Conservation (phyloP, 2,329 filamentous ascomycete genomes). For the Botrytis hyacinthi region DNA sequence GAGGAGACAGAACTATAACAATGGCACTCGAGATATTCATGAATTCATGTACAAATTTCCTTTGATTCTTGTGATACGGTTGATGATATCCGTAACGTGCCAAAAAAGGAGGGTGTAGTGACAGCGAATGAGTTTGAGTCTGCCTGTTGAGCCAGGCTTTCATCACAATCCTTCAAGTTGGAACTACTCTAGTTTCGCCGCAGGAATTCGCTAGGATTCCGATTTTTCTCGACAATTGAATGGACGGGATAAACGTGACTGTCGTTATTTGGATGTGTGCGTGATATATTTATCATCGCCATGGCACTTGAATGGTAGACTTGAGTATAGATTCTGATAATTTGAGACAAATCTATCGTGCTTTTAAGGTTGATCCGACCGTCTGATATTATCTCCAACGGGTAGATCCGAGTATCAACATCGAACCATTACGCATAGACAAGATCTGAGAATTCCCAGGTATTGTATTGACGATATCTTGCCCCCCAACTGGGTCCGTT, state of each 20-base stretch:
- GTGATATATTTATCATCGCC: not conserved
- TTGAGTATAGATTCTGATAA: not conserved
- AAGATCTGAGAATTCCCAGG: not conserved
- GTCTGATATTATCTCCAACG: not conserved
- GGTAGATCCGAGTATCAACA: conserved; percentile 1
- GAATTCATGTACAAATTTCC: not conserved
- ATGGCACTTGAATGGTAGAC: rapidly evolving
- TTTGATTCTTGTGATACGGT: not conserved
- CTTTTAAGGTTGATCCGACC: not conserved
- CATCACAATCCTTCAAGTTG: not conserved
- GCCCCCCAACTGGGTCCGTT: not conserved
- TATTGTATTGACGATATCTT: not conserved
- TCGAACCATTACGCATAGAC: not conserved
- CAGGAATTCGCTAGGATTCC: not conserved
- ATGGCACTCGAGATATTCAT: not conserved
- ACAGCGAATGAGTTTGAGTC: not conserved
- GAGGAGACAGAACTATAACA: not conserved
- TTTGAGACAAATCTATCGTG: not conserved
- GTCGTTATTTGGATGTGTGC: not conserved
- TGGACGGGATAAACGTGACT: not conserved
- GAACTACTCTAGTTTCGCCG: not conserved
- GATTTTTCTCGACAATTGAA: rapidly evolving
- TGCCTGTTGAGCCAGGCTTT: not conserved
- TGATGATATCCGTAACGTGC: not conserved
- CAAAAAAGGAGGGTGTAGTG: not conserved